These are phyloP conservation scores for Cercospora zeina DNA, from an alignment of 2,329 filamentous ascomycete species.

Conservation along the genomic window DNA sequence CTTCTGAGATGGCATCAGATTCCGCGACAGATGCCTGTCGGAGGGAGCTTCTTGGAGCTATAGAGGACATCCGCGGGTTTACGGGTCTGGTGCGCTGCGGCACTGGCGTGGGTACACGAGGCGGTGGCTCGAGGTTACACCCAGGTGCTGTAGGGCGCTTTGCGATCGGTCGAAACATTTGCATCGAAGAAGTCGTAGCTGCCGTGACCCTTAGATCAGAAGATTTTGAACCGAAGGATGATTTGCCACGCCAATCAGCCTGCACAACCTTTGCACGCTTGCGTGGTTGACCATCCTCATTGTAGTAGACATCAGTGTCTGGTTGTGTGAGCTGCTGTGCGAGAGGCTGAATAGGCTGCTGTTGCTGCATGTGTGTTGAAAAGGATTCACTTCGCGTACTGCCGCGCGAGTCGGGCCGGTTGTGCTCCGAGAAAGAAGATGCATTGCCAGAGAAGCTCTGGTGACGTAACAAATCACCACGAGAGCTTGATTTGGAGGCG, in stretches of 20 bases:
- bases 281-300: constrained; percentile 59
- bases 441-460: constrained; percentile 37
- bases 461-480: constrained; percentile 39
- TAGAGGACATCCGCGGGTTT: constrained; percentile 36
- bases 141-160: constrained; percentile 50
- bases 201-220: constrained; percentile 84
- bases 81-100: constrained; percentile 52
- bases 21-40: constrained; percentile 37
- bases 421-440: constrained; percentile 34
- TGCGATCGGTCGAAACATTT: constrained; percentile 74
- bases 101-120: constrained; percentile 74
- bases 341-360: constrained; percentile 27
- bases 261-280: constrained; percentile 80
- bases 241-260: constrained; percentile 69
- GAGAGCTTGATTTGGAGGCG: constrained; percentile 42
- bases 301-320: constrained; percentile 35
- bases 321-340: constrained; percentile 26
- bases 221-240: constrained; percentile 64
- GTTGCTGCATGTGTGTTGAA: constrained; percentile 30
- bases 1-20: constrained; percentile 38
- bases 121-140: constrained; percentile 67
- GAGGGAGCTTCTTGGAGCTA: constrained; percentile 32
- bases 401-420: constrained; percentile 39
- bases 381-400: constrained; percentile 40
- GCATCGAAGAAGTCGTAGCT: constrained; percentile 83